Base-by-base conservation (phyloP, 495 filamentous ascomycete species). In the Aspergillus incahuasiensis region DNA sequence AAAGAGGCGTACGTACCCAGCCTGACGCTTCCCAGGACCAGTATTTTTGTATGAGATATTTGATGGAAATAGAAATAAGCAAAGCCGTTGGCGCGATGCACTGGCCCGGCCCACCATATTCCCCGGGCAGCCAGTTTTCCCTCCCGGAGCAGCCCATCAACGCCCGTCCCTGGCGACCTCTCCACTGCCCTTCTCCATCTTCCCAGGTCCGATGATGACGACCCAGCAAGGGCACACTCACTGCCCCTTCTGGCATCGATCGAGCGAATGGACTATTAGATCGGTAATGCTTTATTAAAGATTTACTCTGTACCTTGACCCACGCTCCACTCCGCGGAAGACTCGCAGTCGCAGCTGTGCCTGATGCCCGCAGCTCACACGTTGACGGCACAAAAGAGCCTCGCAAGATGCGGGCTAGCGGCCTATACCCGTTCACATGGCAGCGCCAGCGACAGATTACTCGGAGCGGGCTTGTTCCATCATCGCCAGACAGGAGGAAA, bases 81-180 rank as follows among this genome's bases (percentile, higher is more conserved):
- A 47, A 46, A 42, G 41, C 42, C 48, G 41, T 57, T 57, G 55
- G 55, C 46, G 48, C 38, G 13, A 20, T 21, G 18, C 45, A 28
- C 11, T 45, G 43, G 11, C 19, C 9, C 30, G 55, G 32, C 25
- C 55, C 55, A 58, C 55, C 13, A 0, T 9, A 9, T 11, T 6
- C 24, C 13, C 21, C n/a, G 41, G 56, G 34, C n/a, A 47, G 34
- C 35, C n/a, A 30, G 15, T 53, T 57, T 41, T 34, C 38, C 56
- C 25, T 12, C 19, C 4, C 38, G 39, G 50, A 34, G 8, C 35
- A 54, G 38, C 49, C 56, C 51, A 28, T 54, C 34, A 58, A 44
- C n/a, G 22, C 13, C 13, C 18, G 21, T 48, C 20, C 45, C 53
- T 32, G 40, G 24, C 15, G 16, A 22, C 30, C 28, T 54, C 43